phyloP scores from a whole-genome alignment of 2,329 filamentous ascomycete species.

The Leptographium flavum region DNA sequence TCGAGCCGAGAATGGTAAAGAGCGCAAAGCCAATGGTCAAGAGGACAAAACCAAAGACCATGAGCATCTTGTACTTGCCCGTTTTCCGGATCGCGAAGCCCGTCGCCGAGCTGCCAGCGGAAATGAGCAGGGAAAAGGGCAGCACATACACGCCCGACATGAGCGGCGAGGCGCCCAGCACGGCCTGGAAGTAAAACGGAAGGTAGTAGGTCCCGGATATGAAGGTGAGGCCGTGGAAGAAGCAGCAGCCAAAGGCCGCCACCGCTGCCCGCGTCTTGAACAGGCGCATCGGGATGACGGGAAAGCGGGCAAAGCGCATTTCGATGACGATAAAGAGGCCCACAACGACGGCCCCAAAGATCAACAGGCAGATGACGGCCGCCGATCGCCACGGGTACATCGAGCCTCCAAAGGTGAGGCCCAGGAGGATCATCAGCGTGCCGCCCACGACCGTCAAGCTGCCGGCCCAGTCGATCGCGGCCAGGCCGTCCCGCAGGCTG shows the following conservation, averaged over 20 bases:
- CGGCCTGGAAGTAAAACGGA: constrained; percentile 72
- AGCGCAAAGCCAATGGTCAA: constrained; percentile 46
- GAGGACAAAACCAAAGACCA: constrained; percentile 36
- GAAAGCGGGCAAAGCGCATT: constrained; percentile 58
- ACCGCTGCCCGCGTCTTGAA: constrained; percentile 54
- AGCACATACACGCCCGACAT: constrained; percentile 62
- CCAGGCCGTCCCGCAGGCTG: constrained; percentile 44
- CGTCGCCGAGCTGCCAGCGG: constrained; percentile 25
- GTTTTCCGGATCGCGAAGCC: constrained; percentile 35
- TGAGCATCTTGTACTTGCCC: constrained; percentile 41
- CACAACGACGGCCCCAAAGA: constrained; percentile 54
- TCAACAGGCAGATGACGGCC: constrained; percentile 60
- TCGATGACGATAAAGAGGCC: constrained; percentile 59
- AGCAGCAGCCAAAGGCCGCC: constrained; percentile 50
- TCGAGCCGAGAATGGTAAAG: constrained; percentile 38
- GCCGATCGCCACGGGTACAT: constrained; percentile 61
- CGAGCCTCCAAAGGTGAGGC: constrained; percentile 72
- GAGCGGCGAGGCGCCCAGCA: constrained; percentile 53
- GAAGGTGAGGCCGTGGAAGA: constrained; percentile 64
- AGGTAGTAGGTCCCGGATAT: constrained; percentile 69
- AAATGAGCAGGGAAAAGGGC: constrained; percentile 48
- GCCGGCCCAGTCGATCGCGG: constrained; percentile 46
- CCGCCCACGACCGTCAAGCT: constrained; percentile 53
- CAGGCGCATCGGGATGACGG: constrained; percentile 60
- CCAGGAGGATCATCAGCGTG: constrained; percentile 75